phyloP scores from a whole-genome alignment of 306 rosid genomes.

The Trifolium fragiferum region DNA sequence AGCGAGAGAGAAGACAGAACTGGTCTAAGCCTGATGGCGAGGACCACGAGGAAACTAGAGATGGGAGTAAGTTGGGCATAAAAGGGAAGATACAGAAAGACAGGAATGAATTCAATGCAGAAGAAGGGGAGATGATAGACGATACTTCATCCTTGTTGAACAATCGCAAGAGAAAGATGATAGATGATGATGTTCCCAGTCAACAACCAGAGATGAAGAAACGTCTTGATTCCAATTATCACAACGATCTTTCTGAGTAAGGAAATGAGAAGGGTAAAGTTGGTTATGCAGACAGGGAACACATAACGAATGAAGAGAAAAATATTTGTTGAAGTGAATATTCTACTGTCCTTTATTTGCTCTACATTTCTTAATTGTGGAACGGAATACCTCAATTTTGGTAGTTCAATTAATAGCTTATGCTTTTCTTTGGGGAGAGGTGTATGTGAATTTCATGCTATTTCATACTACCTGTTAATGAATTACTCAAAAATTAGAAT shows the following conservation, averaged over 20 bases:
- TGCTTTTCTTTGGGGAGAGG: not conserved
- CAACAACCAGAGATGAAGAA: slow-evolving; percentile 52
- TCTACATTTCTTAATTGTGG: slow-evolving; percentile 41
- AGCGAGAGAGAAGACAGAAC: slow-evolving; percentile 66
- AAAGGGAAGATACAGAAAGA: slow-evolving; percentile 49
- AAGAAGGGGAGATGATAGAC: slow-evolving; percentile 78
- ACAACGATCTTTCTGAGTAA: slow-evolving; percentile 48
- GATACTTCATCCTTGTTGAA: slow-evolving; percentile 59
- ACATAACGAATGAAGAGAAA: slow-evolving; percentile 56
- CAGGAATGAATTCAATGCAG: slow-evolving; percentile 56
- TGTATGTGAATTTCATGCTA: not conserved
- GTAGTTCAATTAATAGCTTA: slow-evolving; percentile 42
- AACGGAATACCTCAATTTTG: slow-evolving; percentile 48
- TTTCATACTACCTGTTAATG: slow-evolving; percentile 18
- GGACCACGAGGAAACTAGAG: slow-evolving; percentile 50
- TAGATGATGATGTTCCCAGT: no score
- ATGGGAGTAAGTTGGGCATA: slow-evolving; percentile 42
- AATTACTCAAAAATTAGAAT: not conserved
- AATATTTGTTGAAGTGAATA: slow-evolving; percentile 41
- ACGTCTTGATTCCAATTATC: slow-evolving; percentile 45
- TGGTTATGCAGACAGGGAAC: slow-evolving; percentile 55
- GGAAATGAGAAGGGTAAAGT: slow-evolving; percentile 41
- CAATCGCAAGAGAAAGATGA: slow-evolving; percentile 71
- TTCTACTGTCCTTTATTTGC: slow-evolving; percentile 39
- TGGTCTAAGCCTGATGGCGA: slow-evolving; percentile 60